phyloP scores from a whole-genome alignment of 164 flowering plant genomes.

The Tetracentron sinense region DNA sequence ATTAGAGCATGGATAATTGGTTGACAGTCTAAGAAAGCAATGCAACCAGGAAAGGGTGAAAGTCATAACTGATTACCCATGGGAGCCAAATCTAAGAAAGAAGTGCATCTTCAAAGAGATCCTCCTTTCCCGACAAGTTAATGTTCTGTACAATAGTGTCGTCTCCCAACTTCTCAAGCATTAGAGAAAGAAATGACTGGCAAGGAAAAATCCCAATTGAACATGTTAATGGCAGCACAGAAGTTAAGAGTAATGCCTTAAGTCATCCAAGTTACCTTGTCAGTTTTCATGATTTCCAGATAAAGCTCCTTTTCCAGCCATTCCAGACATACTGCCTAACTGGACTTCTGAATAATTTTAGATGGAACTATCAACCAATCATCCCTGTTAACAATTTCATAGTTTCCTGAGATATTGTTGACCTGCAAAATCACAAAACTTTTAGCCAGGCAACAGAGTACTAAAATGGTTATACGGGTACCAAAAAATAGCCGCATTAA shows the following conservation, averaged over 20 bases:
- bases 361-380: constrained; percentile 35
- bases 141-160: constrained; percentile 47
- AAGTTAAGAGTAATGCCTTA: too few relatives aligned
- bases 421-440: constrained; percentile 54
- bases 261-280: constrained; percentile 37
- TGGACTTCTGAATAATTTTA: constrained; percentile 39
- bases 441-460: too few relatives aligned
- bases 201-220: constrained; percentile 10
- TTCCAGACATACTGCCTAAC: constrained; percentile 41
- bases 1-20: too few relatives aligned
- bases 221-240: background rate
- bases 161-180: constrained; percentile 51
- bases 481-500: background rate
- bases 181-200: constrained; percentile 43
- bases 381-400: constrained; percentile 24
- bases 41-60: too few relatives aligned
- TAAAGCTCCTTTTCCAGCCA: constrained; percentile 75
- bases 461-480: background rate
- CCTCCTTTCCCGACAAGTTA: constrained; percentile 75
- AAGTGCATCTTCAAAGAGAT: constrained; percentile 70
- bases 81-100: constrained; percentile 63
- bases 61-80: constrained; percentile 43
- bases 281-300: constrained; percentile 26
- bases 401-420: constrained; percentile 33
- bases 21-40: too few relatives aligned